Base-by-base conservation (phyloP, 2,329 filamentous ascomycete genomes). In the Chaetomium sp. region DNA sequence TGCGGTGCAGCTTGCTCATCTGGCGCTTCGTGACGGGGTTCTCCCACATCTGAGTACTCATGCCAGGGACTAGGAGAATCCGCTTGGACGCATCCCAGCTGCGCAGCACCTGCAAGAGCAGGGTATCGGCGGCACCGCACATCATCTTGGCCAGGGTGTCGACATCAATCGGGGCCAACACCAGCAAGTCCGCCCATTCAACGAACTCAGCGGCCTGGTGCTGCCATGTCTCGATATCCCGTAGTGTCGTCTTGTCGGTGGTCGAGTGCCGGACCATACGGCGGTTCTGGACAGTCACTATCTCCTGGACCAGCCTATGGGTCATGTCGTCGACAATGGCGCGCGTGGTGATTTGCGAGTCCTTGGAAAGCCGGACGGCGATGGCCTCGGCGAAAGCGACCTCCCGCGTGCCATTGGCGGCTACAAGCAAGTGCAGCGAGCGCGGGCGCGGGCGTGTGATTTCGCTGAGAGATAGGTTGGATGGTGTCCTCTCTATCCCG, bases 21-120 rank as follows among this genome's bases (percentile, higher is more conserved):
- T 96, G 91, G 65, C 90, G 87, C 73, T 88, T 89, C 12, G 89
- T 95, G 73, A 91, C 85, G 2, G 91, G 89, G 65, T 94, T 91
- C 67, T 91, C 85, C 90, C 90, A 95, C 84, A 92, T 91, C 58
- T 88, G 80, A 1, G 83, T 84, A 37, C 88, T 92, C 91, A 96
- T 95, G 61, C 89, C 89, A 0, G 91, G 91, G 6, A 95, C 85
- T 55, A 96, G 74, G 49, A 96, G 73, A 35, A 95, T 87, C 64
- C 86, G 88, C 72, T 96, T 96, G 6, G 86, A 86, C 0, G 87
- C 84, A 64, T 95, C 86, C 91, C 91, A 96, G 54, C 88, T 88
- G 52, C 91, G 82, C 49, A 96, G 70, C 1, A 95, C 82, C 63
- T 92, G 87, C 52, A 95, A 78, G 6, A 95, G 77, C 53, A 95